Evolutionary conservation across 1,139 yeast species (phyloP), one percentile per base, ranked within the genome.

Genomic region (Yamadazyma conglobata): DNA sequence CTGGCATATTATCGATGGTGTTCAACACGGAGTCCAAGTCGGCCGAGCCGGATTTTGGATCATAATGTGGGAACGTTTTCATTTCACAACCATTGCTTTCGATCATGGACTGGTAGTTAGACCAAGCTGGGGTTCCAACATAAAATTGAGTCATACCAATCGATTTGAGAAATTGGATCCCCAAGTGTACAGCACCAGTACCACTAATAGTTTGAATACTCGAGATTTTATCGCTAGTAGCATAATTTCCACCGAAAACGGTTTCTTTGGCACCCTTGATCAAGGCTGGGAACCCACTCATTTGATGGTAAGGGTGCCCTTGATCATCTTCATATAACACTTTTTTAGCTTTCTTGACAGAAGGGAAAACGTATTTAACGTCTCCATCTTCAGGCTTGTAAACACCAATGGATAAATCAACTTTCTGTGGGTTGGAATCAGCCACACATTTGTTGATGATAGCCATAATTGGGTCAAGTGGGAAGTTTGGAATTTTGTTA

Each of bases 151-250:
- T 40, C 38, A 48, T 48, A 2, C 68, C 68, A n/a, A 56, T 41
- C 19, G 42, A 46, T 10, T 36, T 45, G 32, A 60, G 54, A 29
- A 66, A 56, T 12, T 46, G 32, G 28, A 58, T 40, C 6, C 64
- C 73, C 56, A 63, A 54, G 42, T 63, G 70, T 28, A 63, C 47
- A 9, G 73, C 60, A 3, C 73, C 73, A 14, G 72, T 64, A 5
- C 73, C 73, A 14, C 70, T 62, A 24, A 67, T 57, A 28, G 71
- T 56, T 40, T 67, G 73, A 14, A 65, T 41, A 3, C 69, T 53
- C 4, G 64, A 64, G 18, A 66, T 42, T 28, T 53, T 58, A 5
- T 53, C 56, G 22, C 52, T 50, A 7, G 39, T 31, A 10, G 43
- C 52, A 17, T 40, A 32, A 10, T 51, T 46, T 5, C 44, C 42